Base-by-base conservation (phyloP, 2,329 filamentous ascomycete genomes). In the Ascosphaera pollenicola region DNA sequence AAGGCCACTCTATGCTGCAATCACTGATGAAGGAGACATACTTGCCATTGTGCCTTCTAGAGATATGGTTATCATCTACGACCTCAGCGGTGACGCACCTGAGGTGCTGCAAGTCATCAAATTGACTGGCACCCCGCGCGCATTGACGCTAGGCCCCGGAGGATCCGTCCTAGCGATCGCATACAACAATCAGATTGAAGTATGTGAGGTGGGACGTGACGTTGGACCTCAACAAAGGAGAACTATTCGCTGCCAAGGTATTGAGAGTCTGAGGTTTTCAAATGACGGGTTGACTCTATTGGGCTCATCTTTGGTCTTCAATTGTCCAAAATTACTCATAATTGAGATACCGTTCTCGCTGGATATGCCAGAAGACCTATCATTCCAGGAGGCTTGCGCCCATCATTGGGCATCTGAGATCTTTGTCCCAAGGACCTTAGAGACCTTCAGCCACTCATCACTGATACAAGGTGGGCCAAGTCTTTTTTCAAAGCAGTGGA, bases 111-210 rank as follows among this genome's bases (percentile, higher is more conserved):
- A 78, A 50, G 78, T 78, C 24, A 68, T 93, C 41, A 69, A 78
- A 36, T 65, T 93, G 43, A 79, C 87, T 49, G 76, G 89, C 54
- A 70, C 73, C 40, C 81, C 84, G 7, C 72, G 75, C 40, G 74
- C 81, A 11, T 78, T 93, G 46, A 75, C 79, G 13, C 61, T 93
- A 21, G 87, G 83, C 0, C 81, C 83, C 1, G 80, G 78, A 45
- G 82, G 81, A 17, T 74, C 76, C 35, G 79, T 93, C 11, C 60
- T 93, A 36, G 84, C 84, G 17, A 78, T 82, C 13, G 83, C 83
- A 6, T 91, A 85, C 55, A 75, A 83, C 50, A 79, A 80, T 40
- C 81, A 80, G n/a, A 85, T 93, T 44, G 84, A 93, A 54, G 79
- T 93, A 0, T 75, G 80, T 19, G 79, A 82, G 3, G 61, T 92